These are phyloP conservation scores for Globisporangium spiculum DNA, from an alignment of 352 stramenopile species.

Conservation along the genomic window DNA sequence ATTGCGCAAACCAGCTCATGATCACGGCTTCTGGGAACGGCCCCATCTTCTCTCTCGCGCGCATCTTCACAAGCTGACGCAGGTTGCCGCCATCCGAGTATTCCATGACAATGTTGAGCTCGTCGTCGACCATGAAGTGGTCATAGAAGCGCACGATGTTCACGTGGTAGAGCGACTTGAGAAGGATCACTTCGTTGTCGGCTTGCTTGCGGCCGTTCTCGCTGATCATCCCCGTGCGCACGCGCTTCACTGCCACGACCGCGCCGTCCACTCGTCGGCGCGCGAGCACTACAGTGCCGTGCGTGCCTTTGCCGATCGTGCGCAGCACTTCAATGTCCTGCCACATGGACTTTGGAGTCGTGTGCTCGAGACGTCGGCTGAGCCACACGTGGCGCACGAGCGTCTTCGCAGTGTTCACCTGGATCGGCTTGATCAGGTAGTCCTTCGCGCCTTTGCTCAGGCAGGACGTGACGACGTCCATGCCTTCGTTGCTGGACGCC, in stretches of 20 bases:
- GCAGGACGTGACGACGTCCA: conserved; percentile 88
- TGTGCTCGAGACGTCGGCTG: conserved; percentile 59
- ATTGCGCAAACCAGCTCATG: conserved; percentile 87
- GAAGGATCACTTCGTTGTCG: conserved; percentile 87
- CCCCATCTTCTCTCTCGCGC: conserved; percentile 72
- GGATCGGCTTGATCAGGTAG: conserved; percentile 90
- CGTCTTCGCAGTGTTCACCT: conserved; percentile 89
- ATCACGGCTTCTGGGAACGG: conserved; percentile 83
- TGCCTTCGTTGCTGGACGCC: conserved; percentile 89
- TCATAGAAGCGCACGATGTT: conserved; percentile 91
- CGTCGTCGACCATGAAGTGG: conserved; percentile 81
- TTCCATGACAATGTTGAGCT: conserved; percentile 90
- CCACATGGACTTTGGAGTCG: conserved; percentile 75
- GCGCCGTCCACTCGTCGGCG: conserved; percentile 72
- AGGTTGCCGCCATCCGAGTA: conserved; percentile 84
- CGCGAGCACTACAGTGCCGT: conserved; percentile 81
- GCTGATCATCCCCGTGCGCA: conserved; percentile 74
- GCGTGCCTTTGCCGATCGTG: conserved; percentile 85
- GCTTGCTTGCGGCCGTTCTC: conserved; percentile 85
- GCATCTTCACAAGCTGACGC: conserved; percentile 78
- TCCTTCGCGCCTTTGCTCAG: conserved; percentile 88
- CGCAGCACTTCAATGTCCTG: conserved; percentile 83
- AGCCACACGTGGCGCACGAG: conserved; percentile 88
- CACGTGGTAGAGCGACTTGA: conserved; percentile 88
- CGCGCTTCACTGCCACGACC: conserved; percentile 83